Percentiles rank a stretch among this genome's conserved stretches.
Conservation (phyloP, 768 basidiomycete species). For the Vishniacozyma victoriae region DNA sequence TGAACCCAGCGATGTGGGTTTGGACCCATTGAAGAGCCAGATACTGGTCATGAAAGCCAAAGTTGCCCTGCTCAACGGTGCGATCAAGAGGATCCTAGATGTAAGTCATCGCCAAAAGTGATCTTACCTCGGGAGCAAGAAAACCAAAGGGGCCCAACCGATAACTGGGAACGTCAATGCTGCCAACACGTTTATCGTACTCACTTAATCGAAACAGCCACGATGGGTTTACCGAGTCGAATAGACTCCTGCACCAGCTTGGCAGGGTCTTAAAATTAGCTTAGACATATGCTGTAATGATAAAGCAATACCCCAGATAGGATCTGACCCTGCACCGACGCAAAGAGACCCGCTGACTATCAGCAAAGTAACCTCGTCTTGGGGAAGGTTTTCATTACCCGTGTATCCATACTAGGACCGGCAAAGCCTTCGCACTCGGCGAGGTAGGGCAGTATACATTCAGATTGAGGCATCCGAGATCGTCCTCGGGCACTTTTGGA, state of each 20-base stretch:
- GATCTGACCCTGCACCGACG: background rate
- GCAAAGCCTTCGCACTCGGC: background rate
- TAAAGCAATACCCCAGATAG: background rate
- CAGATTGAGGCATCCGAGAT: background rate
- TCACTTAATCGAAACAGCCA: background rate
- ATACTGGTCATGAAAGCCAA: constrained; percentile 51
- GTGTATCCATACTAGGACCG: background rate
- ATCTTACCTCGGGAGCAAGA: background rate
- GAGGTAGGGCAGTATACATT: background rate
- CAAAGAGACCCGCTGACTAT: background rate
- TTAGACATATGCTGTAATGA: too few relatives aligned
- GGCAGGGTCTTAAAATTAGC: constrained; percentile 3
- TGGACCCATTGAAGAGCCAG: constrained; percentile 51
- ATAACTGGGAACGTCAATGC: background rate
- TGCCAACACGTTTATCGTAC: background rate
- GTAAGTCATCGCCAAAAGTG: background rate
- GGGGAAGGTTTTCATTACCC: too few relatives aligned
- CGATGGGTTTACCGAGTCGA: background rate
- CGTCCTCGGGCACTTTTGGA: background rate
- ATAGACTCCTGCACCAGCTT: background rate
- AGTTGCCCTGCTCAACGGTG: background rate
- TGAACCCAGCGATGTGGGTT: constrained; percentile 44
- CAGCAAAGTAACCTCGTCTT: constrained; percentile 5
- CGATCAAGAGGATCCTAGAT: background rate
- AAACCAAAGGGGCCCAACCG: background rate